Base-by-base conservation (phyloP, 164 flowering plant genomes). In the grape (Vitis vinifera) region DNA sequence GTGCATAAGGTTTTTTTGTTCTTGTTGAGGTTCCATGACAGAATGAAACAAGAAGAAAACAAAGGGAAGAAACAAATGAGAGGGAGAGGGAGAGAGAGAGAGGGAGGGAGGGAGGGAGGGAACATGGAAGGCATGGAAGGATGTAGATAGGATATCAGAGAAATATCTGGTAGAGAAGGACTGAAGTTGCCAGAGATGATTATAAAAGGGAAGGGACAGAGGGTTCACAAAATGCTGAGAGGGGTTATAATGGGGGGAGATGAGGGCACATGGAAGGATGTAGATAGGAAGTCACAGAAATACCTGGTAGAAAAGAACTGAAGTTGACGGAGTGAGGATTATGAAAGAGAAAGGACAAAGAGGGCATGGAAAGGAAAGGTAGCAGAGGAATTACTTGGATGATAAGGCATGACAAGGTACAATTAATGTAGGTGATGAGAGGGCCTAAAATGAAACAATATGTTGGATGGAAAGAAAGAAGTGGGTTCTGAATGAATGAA, bases 161-260 rank as follows among this genome's bases (percentile, higher is more conserved):
- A 71, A 81, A 85, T 82, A 89, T 91, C 91, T 85, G 88, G 66
- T 63, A 75, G 94, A 90, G 92, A 89, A 81, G 88, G 94, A 92
- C 88, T 90, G 95, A 92, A 89, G 87, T 81, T 82, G 95, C 88
- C 91, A 86, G 89, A 81, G 58, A 61, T 66, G 77, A 67, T 81
- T 62, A 72, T 73, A 82, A 83, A 82, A 75, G 88, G 81, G 76
- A 82, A 86, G 88, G 91, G 93, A 89, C 95, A 87, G 27, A 23
- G 27, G 27, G 27, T 23, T 23, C 27, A 23, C 27, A 23, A 23
- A 23, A 23, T 23, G 27, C 2, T 2, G 27, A 23, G 27, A 23
- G 27, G 27, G 27, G 27, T 23, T 23, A 23, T 23, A 23, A 23
- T 23, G 27, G 0, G 27, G 27, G 27, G 27, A 23, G 2, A 23